phyloP scores from a whole-genome alignment of 495 filamentous ascomycete genomes.

The Rhypophila decipiens region DNA sequence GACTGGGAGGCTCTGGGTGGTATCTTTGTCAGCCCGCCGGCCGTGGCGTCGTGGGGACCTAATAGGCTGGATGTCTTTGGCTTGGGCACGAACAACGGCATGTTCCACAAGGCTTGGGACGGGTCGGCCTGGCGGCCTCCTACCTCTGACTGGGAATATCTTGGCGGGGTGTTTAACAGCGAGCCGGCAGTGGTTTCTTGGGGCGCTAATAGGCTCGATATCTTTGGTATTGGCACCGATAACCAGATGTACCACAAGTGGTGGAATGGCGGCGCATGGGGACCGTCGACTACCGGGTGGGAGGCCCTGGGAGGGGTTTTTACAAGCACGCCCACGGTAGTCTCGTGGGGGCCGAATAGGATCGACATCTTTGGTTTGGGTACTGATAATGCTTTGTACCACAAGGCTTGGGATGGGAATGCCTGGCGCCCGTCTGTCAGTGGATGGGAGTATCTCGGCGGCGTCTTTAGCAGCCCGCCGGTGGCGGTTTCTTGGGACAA shows the following conservation, averaged over 20 bases:
- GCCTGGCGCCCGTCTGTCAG: too few relatives aligned
- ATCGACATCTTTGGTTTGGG: conserved; percentile 4
- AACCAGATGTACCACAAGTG: conserved; percentile 1
- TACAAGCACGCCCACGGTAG: not conserved
- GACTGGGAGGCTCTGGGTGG: too few relatives aligned
- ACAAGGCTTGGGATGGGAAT: conserved; percentile 1
- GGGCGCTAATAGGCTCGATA: not conserved
- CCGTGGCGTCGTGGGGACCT: not conserved
- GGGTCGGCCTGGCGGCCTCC: too few relatives aligned
- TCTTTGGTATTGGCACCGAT: conserved; percentile 3
- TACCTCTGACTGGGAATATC: too few relatives aligned
- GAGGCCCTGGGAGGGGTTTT: not conserved
- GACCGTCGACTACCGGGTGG: too few relatives aligned
- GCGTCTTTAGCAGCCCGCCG: too few relatives aligned
- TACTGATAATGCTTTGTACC: conserved; percentile 1
- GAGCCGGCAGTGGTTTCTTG: not conserved
- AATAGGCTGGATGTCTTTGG: conserved; percentile 4
- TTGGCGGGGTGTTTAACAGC: not conserved
- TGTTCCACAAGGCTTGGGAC: conserved; percentile 4
- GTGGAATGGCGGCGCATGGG: too few relatives aligned
- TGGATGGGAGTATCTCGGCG: too few relatives aligned
- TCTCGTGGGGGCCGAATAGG: not conserved
- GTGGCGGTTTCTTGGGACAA: too few relatives aligned
- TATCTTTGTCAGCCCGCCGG: not conserved
- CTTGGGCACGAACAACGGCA: not conserved